A percentile compares a stretch with the other conserved stretches of the same genome.
phyloP scores from a whole-genome alignment of 352 stramenopile species.

The Phytophthora idaei region DNA sequence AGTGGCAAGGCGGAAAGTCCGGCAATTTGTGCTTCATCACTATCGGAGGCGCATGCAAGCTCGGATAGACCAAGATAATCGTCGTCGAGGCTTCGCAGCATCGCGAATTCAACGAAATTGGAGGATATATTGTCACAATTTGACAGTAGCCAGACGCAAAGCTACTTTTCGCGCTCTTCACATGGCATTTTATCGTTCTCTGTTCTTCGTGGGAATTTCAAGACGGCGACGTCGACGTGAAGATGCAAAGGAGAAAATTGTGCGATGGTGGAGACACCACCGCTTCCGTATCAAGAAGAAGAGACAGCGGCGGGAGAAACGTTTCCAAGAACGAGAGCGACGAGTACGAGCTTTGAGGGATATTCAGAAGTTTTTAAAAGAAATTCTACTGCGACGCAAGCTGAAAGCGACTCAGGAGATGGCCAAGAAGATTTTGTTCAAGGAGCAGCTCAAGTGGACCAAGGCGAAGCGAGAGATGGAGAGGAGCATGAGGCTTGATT shows the following conservation, averaged over 20 bases:
- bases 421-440: conserved; percentile 48
- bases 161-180: conserved; percentile 44
- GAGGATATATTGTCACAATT: conserved; percentile 15
- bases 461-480: conserved; percentile 55
- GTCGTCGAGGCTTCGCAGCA: conserved; percentile 11
- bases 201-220: conserved; percentile 46
- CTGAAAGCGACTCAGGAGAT: conserved; percentile 40
- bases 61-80: conserved; percentile 12
- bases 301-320: conserved; percentile 17
- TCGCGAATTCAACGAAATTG: conserved; percentile 40
- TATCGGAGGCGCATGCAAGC: conserved; percentile 16
- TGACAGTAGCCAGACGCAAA: conserved; percentile 4
- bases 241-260: conserved; percentile 40
- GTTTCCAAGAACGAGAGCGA: conserved; percentile 23
- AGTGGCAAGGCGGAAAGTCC: conserved; percentile 35
- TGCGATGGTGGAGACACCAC: conserved; percentile 51
- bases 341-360: conserved; percentile 32
- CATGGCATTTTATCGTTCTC: conserved; percentile 47
- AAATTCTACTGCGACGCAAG: conserved; percentile 45
- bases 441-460: conserved; percentile 48
- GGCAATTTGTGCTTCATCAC: conserved; percentile 30
- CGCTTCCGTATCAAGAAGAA: conserved; percentile 19
- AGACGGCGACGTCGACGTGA: conserved; percentile 28
- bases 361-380: conserved; percentile 52
- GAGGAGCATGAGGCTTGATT: conserved; percentile 43